A percentile compares a stretch with the other conserved stretches of the same genome.
phyloP scores from a whole-genome alignment of 129 eudicot species.

The Sambucus nigra region DNA sequence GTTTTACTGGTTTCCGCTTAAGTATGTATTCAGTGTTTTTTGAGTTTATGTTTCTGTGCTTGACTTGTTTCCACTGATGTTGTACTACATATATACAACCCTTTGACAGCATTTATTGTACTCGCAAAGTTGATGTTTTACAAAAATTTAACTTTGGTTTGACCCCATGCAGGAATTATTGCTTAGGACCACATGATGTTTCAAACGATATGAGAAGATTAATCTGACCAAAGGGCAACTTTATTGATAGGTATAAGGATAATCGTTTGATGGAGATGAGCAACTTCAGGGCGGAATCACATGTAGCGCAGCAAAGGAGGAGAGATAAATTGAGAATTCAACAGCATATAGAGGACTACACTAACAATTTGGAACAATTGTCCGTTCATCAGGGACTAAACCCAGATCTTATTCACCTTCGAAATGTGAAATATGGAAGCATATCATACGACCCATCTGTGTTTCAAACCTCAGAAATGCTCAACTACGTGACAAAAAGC shows the following conservation, averaged over 20 bases:
- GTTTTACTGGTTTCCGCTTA: no score
- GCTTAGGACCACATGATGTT: background rate
- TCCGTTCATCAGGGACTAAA: constrained; percentile 11
- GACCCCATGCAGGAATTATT: constrained; percentile 18
- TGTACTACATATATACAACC: background rate
- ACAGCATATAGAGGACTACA: constrained; percentile 20
- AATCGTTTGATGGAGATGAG: constrained; percentile 49
- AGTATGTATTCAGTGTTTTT: no score
- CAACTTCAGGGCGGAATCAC: constrained; percentile 41
- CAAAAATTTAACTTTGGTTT: constrained; percentile 6
- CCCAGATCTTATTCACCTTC: constrained; percentile 21
- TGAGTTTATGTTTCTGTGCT: background rate
- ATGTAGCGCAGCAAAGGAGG: constrained; percentile 76
- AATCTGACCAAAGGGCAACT: background rate
- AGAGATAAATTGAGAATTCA: constrained; percentile 68
- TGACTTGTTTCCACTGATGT: background rate
- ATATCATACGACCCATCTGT: constrained; percentile 36
- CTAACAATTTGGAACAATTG: constrained; percentile 17
- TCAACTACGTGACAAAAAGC: constrained; percentile 25
- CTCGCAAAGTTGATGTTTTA: background rate
- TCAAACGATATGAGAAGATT: background rate
- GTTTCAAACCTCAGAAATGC: constrained; percentile 30
- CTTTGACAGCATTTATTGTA: constrained; percentile 6
- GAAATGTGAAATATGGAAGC: constrained; percentile 24
- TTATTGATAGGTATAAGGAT: background rate